Evolutionary conservation across 768 basidiomycete species (phyloP).

Genomic region (Fistulinella prunicolor): DNA sequence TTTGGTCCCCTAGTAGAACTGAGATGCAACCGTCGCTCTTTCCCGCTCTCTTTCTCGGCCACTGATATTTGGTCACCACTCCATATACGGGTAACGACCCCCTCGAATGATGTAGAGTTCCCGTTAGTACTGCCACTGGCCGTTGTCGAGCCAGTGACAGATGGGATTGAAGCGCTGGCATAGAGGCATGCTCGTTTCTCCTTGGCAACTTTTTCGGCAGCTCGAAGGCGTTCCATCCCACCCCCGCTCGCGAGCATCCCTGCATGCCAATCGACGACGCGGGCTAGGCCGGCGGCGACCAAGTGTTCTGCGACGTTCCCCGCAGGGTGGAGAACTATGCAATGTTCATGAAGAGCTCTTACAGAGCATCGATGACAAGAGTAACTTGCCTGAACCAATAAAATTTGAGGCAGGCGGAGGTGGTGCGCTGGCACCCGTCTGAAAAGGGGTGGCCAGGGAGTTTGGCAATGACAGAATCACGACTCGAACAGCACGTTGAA

Average conservation of each 20-base stretch:
- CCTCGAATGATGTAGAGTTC: conserved; percentile 63
- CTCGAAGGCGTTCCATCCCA: conserved; percentile 83
- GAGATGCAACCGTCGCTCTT: conserved; percentile 81
- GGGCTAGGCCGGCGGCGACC: conserved; percentile 79
- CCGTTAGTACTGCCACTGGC: conserved; percentile 47
- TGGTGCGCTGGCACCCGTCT: conserved; percentile 49
- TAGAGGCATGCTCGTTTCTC: conserved; percentile 71
- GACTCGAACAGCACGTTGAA: conserved; percentile 75
- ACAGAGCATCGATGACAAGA: not conserved
- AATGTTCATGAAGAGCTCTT: not conserved
- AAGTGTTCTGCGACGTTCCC: conserved; percentile 94
- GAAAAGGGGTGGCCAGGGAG: conserved; percentile 78
- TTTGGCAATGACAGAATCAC: conserved; percentile 78
- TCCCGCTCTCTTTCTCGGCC: conserved; percentile 63
- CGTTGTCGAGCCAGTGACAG: conserved; percentile 39
- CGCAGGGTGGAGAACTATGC: conserved; percentile 78
- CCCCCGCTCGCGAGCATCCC: conserved; percentile 85
- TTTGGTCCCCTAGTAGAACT: conserved; percentile 87
- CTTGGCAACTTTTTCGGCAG: conserved; percentile 79
- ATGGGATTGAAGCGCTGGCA: conserved; percentile 46
- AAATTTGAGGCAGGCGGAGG: conserved; percentile 78
- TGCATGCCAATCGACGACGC: conserved; percentile 96
- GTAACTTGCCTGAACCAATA: conserved; percentile 72
- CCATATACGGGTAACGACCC: conserved; percentile 84
- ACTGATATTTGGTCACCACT: conserved; percentile 89